Evolutionary conservation across 2,329 filamentous ascomycete genomes (phyloP).

Genomic region (Fusarium chaquense): DNA sequence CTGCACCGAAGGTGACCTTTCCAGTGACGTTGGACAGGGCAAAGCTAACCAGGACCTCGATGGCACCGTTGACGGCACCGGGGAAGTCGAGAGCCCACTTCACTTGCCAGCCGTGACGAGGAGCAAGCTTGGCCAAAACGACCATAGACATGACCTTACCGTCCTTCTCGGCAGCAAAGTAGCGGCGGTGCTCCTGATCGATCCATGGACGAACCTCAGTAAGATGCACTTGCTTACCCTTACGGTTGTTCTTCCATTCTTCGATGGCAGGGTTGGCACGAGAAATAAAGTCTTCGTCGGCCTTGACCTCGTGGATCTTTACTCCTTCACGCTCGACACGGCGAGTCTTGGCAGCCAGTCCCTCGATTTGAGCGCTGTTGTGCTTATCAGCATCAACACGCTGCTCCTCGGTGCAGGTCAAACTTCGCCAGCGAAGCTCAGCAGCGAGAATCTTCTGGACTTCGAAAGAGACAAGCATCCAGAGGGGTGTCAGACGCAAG

Average conservation of each 20-base stretch:
- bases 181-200: slow-evolving; percentile 84
- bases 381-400: slow-evolving; percentile 82
- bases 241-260: slow-evolving; percentile 83
- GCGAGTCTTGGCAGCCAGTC: slow-evolving; percentile 78
- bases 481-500: slow-evolving; percentile 79
- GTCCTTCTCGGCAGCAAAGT: slow-evolving; percentile 83
- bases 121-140: slow-evolving; percentile 84
- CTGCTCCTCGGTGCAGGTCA: slow-evolving; percentile 90
- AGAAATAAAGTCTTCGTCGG: slow-evolving; percentile 76
- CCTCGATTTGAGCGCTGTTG: slow-evolving; percentile 57
- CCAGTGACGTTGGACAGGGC: slow-evolving; percentile 67
- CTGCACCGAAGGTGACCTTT: slow-evolving; percentile 86
- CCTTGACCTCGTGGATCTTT: slow-evolving; percentile 78
- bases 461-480: slow-evolving; percentile 86
- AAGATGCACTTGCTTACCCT: slow-evolving; percentile 87
- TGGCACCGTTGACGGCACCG: slow-evolving; percentile 84
- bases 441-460: slow-evolving; percentile 84
- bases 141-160: slow-evolving; percentile 81
- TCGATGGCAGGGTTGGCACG: slow-evolving; percentile 79
- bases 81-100: slow-evolving; percentile 98
- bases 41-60: slow-evolving; percentile 83
- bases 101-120: slow-evolving; percentile 88
- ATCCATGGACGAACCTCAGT: slow-evolving; percentile 92
- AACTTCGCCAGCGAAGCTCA: slow-evolving; percentile 86
- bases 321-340: slow-evolving; percentile 86